Base-by-base conservation (phyloP, 2,329 filamentous ascomycete species). In the Falciphora oryzae region DNA sequence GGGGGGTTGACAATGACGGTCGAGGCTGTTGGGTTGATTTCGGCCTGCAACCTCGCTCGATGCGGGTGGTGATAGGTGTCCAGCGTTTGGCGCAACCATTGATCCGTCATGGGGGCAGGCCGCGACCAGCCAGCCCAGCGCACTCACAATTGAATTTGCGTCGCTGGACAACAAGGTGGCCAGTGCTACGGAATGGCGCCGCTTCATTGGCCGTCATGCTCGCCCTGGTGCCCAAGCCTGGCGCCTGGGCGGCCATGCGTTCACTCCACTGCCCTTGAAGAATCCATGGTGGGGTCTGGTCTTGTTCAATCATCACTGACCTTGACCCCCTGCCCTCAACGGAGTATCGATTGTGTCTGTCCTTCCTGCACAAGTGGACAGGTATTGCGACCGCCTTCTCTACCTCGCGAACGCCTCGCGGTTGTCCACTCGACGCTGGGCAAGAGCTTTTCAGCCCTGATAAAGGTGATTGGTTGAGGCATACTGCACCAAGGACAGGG, bases 1-100 rank as follows among this genome's bases (percentile, higher is more conserved):
- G 61, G 50, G 61, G 50, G 32, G n/a, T 44, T 57, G 53, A 63
- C 44, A 63, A 63, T 63, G 50, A 57, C 31, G 61, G 61, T 57
- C 61, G 50, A 63, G n/a, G 61, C 29, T 57, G 29, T n/a, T 32
- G 61, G 44, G 38, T 18, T 29, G 38, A 56, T 27, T 56, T 44
- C 28, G 27, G 44, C 53, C 29, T 56, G 57, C 57, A 28, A 22
- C 35, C 60, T 62, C 27, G 35, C 18, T 44, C 31, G 29, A 61
- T 61, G 32, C 32, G 53, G 61, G 61, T 57, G 29, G 61, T 63
- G 53, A 63, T 63, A 28, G 38, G 38, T 27, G 56, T 56, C 29
- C 61, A 50, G 32, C 38, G 61, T 63, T 61, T 63, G 61, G 50
- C 61, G 61, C 61, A 57, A 35, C 32, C 61, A 63, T 57, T 10